phyloP scores from a whole-genome alignment of 768 basidiomycete genomes.

The Tricholoma hemisulphureum region DNA sequence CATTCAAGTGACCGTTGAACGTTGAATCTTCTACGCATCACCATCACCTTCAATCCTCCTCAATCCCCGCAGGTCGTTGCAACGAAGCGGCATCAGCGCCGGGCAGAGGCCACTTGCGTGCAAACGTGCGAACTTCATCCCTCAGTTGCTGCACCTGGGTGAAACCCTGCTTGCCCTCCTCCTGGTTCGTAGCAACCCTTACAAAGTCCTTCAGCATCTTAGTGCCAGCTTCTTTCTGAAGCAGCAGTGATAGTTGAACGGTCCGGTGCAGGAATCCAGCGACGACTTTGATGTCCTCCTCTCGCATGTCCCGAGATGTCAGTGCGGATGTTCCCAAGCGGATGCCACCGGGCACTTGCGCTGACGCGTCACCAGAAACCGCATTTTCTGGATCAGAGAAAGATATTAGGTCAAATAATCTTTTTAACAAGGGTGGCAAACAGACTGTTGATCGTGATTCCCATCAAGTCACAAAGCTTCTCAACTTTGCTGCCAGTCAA shows the following conservation, averaged over 20 bases:
- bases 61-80: conserved; percentile 59
- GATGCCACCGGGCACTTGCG: conserved; percentile 95
- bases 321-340: conserved; percentile 93
- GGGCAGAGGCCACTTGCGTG: conserved; percentile 88
- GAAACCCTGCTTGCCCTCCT: conserved; percentile 70
- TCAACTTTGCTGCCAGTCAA: conserved; percentile 98
- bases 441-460: conserved; percentile 95
- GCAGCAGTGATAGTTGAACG: conserved; percentile 82
- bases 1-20: conserved; percentile 37
- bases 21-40: conserved; percentile 39
- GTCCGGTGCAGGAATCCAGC: conserved; percentile 92
- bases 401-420: neutral
- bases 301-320: conserved; percentile 91
- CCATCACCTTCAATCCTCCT: conserved; percentile 39
- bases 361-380: conserved; percentile 94
- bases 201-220: conserved; percentile 98
- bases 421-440: conserved; percentile 6
- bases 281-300: conserved; percentile 83
- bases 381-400: conserved; percentile 71
- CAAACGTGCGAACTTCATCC: conserved; percentile 79
- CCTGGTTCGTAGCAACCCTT: conserved; percentile 65
- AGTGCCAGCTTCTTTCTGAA: conserved; percentile 93
- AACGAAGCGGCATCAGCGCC: conserved; percentile 61
- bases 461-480: conserved; percentile 95
- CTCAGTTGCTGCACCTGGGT: conserved; percentile 70